Evolutionary conservation across 1,284 basidiomycete genomes (phyloP).

Genomic region (Leccinum proximum): DNA sequence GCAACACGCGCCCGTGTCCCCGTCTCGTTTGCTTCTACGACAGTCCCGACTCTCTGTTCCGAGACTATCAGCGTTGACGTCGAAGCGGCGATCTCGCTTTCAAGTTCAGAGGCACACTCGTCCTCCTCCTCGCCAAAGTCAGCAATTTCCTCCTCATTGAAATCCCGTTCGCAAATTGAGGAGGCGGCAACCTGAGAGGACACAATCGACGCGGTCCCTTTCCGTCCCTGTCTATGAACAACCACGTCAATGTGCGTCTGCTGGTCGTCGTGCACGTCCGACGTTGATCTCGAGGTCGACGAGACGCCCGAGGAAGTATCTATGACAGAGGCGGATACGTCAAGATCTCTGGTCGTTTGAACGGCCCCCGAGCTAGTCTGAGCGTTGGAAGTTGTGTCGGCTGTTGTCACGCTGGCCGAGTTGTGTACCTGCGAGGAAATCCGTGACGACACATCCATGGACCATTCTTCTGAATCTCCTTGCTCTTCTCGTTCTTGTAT

Average conservation of each 20-base stretch:
- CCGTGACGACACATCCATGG: background rate
- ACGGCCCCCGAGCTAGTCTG: background rate
- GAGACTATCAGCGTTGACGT: background rate
- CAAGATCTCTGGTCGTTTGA: background rate
- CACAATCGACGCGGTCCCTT: background rate
- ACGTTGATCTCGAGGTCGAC: background rate
- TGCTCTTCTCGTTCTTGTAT: background rate
- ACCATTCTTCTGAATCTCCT: background rate
- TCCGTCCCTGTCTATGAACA: background rate
- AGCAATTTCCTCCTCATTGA: too few relatives aligned
- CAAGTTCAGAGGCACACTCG: background rate
- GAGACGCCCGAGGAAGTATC: background rate
- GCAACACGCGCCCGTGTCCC: background rate
- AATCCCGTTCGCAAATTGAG: too few relatives aligned
- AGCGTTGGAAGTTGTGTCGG: background rate
- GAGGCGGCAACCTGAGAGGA: background rate
- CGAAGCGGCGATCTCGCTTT: background rate
- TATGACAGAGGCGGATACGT: background rate
- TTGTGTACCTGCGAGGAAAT: background rate
- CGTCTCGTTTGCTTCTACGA: background rate
- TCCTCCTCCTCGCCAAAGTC: background rate
- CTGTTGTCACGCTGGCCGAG: background rate
- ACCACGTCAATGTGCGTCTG: background rate
- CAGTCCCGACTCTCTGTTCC: background rate
- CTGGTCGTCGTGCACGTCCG: background rate